Conservation (phyloP, 768 basidiomycete species). For the Amanita pallidorosea region DNA sequence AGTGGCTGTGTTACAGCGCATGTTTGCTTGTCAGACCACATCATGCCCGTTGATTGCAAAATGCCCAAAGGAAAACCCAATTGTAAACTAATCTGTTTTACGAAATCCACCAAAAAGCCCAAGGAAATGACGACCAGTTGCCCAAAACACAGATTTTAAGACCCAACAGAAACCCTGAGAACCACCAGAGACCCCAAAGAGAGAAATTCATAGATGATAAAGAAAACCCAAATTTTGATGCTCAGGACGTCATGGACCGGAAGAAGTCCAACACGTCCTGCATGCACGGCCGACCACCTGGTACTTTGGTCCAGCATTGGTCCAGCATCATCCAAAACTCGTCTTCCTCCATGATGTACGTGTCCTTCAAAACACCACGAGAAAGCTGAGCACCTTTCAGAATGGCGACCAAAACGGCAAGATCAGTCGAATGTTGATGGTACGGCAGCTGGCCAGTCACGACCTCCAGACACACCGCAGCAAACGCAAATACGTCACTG, state of each 20-base stretch:
- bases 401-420: slow-evolving; percentile 45
- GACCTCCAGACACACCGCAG: slow-evolving; percentile 41
- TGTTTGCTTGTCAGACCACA: no score
- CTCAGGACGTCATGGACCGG: slow-evolving; percentile 8
- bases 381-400: slow-evolving; percentile 39
- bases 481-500: slow-evolving; percentile 52
- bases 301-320: slow-evolving; percentile 32
- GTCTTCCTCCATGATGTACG: slow-evolving; percentile 19
- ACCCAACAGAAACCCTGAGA: no score
- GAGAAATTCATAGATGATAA: no score
- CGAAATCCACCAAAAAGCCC: no score
- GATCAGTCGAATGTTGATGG: slow-evolving; percentile 40
- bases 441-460: slow-evolving; percentile 43
- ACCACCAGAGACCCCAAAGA: no score
- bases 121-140: no score
- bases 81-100: no score
- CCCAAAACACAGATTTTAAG: no score
- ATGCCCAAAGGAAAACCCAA: no score
- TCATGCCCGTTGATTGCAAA: no score
- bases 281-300: slow-evolving; percentile 32
- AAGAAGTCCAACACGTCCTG: slow-evolving; percentile 20
- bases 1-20: no score
- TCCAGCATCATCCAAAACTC: slow-evolving; percentile 34
- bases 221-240: no score
- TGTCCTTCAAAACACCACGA: slow-evolving; percentile 20